Conservation (phyloP, 441 rosid genomes). For the Bruguiera hainesii region DNA sequence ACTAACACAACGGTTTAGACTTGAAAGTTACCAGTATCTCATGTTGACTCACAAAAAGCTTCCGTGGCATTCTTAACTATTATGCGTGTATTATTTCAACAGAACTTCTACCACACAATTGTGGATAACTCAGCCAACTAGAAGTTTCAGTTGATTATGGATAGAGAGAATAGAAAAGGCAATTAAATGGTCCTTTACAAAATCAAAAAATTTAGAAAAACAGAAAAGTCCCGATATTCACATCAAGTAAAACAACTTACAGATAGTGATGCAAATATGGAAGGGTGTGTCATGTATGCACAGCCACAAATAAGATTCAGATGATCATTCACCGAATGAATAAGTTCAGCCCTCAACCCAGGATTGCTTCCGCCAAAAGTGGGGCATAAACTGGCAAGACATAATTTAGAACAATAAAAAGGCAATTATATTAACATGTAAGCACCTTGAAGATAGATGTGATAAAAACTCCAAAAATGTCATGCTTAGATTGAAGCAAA, state of each 20-base stretch:
- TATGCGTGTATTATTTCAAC: no score
- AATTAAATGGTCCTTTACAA: no score
- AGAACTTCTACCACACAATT: no score
- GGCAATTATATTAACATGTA: neutral
- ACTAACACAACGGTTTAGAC: no score
- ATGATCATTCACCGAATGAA: constrained; percentile 77
- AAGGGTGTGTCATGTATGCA: constrained; percentile 56
- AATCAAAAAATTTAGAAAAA: neutral
- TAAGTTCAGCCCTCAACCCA: constrained; percentile 65
- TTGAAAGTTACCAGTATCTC: no score
- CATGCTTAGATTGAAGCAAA: neutral
- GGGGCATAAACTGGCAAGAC: constrained; percentile 55
- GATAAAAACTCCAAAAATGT: neutral
- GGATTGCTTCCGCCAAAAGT: constrained; percentile 94
- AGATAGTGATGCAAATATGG: constrained; percentile 71
- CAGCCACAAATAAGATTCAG: constrained; percentile 78
- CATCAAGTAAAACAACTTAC: constrained; percentile 41
- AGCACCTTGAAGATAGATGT: neutral
- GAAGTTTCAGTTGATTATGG: no score
- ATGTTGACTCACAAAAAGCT: no score
- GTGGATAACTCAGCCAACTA: no score
- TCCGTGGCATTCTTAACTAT: no score
- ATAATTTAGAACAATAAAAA: neutral
- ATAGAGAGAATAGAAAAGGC: no score
- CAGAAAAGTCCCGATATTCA: neutral